phyloP scores from a whole-genome alignment of 2,329 filamentous ascomycete species.

The Cytospora mali region DNA sequence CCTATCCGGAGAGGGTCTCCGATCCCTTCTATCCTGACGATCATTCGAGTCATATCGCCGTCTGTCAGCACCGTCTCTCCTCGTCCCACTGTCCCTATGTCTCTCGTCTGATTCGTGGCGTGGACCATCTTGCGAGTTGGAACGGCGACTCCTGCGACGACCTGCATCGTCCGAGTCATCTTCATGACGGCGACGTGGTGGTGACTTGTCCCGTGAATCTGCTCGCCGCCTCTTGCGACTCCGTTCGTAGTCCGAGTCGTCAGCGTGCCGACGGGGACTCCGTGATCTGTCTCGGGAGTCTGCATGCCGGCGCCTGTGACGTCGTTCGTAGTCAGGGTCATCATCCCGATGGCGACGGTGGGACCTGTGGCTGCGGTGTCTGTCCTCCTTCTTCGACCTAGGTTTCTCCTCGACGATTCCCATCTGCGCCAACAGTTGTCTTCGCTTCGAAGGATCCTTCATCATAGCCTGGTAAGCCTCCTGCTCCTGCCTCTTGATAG shows the following conservation, averaged over 20 bases:
- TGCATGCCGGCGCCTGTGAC: slow-evolving; percentile 48
- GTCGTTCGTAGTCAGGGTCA: slow-evolving; percentile 44
- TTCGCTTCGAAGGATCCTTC: slow-evolving; percentile 71
- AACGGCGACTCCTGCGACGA: slow-evolving; percentile 48
- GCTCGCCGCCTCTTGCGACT: slow-evolving; percentile 49
- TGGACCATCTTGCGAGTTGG: slow-evolving; percentile 46
- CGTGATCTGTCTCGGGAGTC: slow-evolving; percentile 47
- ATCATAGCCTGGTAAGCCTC: slow-evolving; percentile 78
- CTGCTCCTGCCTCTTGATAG: slow-evolving; percentile 92
- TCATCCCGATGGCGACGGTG: slow-evolving; percentile 49
- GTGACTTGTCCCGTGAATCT: slow-evolving; percentile 46
- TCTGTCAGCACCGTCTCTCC: slow-evolving; percentile 27
- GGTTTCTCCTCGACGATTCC: slow-evolving; percentile 54
- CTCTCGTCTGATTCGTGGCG: slow-evolving; percentile 39
- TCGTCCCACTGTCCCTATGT: slow-evolving; percentile 32
- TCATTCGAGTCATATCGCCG: slow-evolving; percentile 14
- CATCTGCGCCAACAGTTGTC: slow-evolving; percentile 67
- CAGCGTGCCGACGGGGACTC: slow-evolving; percentile 43
- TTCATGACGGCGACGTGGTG: slow-evolving; percentile 49
- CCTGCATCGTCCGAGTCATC: slow-evolving; percentile 45
- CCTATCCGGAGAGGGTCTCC: slow-evolving; percentile 19
- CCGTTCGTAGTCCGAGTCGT: slow-evolving; percentile 45
- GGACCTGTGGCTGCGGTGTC: slow-evolving; percentile 45
- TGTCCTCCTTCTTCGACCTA: slow-evolving; percentile 46
- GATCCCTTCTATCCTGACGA: slow-evolving; percentile 10